Percentiles rank a stretch among this genome's conserved stretches.
Conservation (phyloP, 202 grass and related monocot genomes). For the Digitaria exilis region DNA sequence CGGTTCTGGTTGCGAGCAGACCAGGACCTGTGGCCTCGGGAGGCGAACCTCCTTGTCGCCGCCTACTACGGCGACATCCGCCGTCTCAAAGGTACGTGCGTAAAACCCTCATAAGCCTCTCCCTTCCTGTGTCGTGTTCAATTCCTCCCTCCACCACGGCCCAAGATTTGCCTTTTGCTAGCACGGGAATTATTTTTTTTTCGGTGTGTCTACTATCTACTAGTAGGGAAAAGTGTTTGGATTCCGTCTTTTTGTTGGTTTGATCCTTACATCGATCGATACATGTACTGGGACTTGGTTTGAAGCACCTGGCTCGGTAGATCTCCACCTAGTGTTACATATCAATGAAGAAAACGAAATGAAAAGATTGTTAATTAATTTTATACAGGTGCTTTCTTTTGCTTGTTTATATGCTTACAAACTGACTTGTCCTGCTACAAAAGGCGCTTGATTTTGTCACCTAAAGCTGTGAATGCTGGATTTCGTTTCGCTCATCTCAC, state of each 20-base stretch:
- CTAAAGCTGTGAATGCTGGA: not conserved
- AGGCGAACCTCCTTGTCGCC: not conserved
- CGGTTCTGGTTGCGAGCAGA: not conserved
- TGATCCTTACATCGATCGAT: not conserved
- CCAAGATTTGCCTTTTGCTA: not conserved
- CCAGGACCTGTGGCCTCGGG: not conserved
- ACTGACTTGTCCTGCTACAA: not conserved
- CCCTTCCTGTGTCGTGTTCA: not conserved
- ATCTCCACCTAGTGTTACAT: not conserved
- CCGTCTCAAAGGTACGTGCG: conserved; percentile 17
- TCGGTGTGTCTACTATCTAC: not conserved
- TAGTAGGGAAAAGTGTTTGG: not conserved
- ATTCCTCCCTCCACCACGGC: not conserved
- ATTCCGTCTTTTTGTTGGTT: not conserved
- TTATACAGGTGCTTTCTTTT: not conserved
- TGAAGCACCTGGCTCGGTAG: not conserved
- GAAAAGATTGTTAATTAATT: not conserved
- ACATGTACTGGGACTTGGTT: not conserved
- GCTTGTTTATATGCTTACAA: not conserved
- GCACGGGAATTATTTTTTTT: not conserved
- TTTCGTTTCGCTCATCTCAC: not conserved
- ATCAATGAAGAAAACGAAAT: not conserved
- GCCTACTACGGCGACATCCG: conserved; percentile 26
- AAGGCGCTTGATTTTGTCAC: not conserved
- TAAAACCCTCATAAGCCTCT: not conserved